Evolutionary conservation across 169 alveolate species (phyloP), one percentile per base, ranked within the genome.

Genomic region (Theileria parva): DNA sequence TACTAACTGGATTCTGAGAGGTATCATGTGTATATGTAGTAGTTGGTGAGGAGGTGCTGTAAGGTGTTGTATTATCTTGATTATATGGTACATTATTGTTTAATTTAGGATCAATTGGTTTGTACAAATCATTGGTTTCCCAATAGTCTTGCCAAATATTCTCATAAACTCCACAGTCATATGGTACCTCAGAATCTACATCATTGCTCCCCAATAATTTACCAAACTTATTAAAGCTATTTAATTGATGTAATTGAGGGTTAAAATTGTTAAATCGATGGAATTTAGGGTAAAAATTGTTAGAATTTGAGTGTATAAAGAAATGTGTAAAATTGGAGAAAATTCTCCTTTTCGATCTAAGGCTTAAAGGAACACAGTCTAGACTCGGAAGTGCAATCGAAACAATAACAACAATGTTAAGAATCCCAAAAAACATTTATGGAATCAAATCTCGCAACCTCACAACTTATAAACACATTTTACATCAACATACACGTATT

Each of bases 131-230:
- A 44, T 44, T 44, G 53, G 53, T 65, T 19, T 74, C 83, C 91
- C 91, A 85, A 27, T 30, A 77, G 13, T 63, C 28, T 44, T 85
- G 91, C 91, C 91, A 85, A 25, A 44, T 27, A 63, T 19, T 23
- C 39, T 63, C 71, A 13, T 63, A 63, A 28, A 15, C 53, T 44
- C 53, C 17, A 44, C 12, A 44, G 8, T 44, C 53, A 44, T 44
- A 44, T 4, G 53, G 53, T 44, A 23, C 21, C 59, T 34, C 61
- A 63, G 87, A 11, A 66, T 9, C 30, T 39, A 69, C n/a, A 17
- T 13, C 23, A 34, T 17, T 68, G 34, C 77, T 44, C 34, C 30
- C 12, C 53, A 44, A 44, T 44, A 44, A 44, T 44, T 44, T 44
- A 44, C 53, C 53, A 44, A 44, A 44, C 53, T 44, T 44, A 44